Percentiles rank a stretch among this genome's conserved stretches.
phyloP scores from a whole-genome alignment of 192 early-diverging fungal species.

The Pilaira anomala region DNA sequence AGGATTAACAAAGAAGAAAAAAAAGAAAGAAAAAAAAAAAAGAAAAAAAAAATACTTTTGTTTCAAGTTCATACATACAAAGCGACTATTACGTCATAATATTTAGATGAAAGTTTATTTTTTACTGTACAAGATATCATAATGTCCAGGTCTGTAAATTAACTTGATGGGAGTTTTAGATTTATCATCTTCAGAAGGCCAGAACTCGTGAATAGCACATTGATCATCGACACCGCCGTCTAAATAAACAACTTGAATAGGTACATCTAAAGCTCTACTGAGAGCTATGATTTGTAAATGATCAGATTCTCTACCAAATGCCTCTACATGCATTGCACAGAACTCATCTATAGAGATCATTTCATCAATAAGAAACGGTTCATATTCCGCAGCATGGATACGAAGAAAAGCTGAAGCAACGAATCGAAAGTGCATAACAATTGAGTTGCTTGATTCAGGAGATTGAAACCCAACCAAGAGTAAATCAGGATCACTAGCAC shows the following conservation, averaged over 20 bases:
- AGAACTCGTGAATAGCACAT: slow-evolving; percentile 74
- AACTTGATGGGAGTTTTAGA: slow-evolving; percentile 39
- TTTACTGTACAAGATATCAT: too few relatives aligned
- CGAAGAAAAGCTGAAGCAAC: slow-evolving; percentile 56
- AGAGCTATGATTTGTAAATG: slow-evolving; percentile 79
- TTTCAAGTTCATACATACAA: too few relatives aligned
- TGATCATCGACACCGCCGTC: slow-evolving; percentile 52
- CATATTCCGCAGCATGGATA: slow-evolving; percentile 52
- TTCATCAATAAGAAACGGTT: slow-evolving; percentile 54
- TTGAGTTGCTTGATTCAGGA: slow-evolving; percentile 53
- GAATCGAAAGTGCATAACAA: slow-evolving; percentile 57
- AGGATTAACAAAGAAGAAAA: too few relatives aligned
- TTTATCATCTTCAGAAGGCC: slow-evolving; percentile 49
- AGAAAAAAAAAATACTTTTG: too few relatives aligned
- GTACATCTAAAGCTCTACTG: slow-evolving; percentile 60
- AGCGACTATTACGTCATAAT: too few relatives aligned
- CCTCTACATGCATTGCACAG: slow-evolving; percentile 53
- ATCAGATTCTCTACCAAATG: slow-evolving; percentile 69
- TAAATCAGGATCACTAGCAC: slow-evolving; percentile 34
- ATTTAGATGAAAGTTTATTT: too few relatives aligned
- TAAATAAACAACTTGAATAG: slow-evolving; percentile 66
- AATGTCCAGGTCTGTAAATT: slow-evolving; percentile 50
- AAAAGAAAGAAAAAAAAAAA: too few relatives aligned
- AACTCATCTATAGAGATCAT: slow-evolving; percentile 53
- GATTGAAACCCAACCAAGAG: slow-evolving; percentile 50